phyloP scores from a whole-genome alignment of 352 stramenopile genomes.

The Phytopythium mirpurense region DNA sequence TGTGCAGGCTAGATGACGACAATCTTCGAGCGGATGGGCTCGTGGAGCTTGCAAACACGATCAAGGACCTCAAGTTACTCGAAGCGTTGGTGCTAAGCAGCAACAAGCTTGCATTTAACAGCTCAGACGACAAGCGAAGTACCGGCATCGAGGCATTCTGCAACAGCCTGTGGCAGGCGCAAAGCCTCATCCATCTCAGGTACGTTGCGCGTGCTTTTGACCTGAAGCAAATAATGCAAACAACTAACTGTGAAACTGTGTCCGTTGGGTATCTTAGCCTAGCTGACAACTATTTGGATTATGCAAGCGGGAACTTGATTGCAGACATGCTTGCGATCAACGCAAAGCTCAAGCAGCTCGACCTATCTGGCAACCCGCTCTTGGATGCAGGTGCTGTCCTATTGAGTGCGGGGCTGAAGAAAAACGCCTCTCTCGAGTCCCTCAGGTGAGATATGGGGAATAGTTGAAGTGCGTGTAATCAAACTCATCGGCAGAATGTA shows the following conservation, averaged over 20 bases:
- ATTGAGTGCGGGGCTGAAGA: constrained; percentile 40
- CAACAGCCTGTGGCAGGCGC: constrained; percentile 38
- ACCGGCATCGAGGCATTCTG: constrained; percentile 53
- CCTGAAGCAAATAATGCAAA: background rate
- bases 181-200: constrained; percentile 34
- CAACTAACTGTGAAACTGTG: background rate
- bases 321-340: constrained; percentile 60
- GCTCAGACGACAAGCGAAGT: constrained; percentile 43
- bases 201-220: constrained; percentile 4
- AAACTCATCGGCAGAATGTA: background rate
- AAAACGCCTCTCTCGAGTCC: constrained; percentile 38
- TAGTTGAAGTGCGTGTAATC: background rate
- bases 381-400: constrained; percentile 38
- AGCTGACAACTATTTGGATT: constrained; percentile 50
- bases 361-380: constrained; percentile 43
- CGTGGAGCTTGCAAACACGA: constrained; percentile 34
- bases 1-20: constrained; percentile 23
- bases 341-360: constrained; percentile 23
- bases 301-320: constrained; percentile 33
- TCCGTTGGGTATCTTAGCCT: constrained; percentile 21
- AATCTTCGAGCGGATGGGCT: constrained; percentile 51
- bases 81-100: constrained; percentile 42
- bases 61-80: constrained; percentile 30
- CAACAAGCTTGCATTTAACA: constrained; percentile 49
- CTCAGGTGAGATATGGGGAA: constrained; percentile 29